phyloP scores from a whole-genome alignment of 2,329 filamentous ascomycete species.

The Fusarium solani-melongenae region DNA sequence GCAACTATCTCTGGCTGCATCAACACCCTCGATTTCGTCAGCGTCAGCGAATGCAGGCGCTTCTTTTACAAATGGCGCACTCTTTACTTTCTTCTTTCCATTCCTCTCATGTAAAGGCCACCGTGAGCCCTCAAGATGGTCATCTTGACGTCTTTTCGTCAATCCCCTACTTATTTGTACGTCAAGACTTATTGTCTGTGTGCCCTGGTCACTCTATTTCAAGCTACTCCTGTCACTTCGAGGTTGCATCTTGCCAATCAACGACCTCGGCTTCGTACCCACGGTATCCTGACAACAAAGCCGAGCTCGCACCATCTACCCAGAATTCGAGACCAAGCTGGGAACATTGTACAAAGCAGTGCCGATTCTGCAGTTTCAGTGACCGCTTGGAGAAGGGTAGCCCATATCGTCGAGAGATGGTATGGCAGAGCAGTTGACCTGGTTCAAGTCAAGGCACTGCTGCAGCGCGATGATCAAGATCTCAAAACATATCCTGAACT shows the following conservation, averaged over 20 bases:
- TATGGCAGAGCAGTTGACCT: constrained; percentile 29
- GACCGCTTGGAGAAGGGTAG: not conserved
- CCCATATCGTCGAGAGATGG: constrained; percentile 20
- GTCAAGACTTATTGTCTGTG: constrained; percentile 38
- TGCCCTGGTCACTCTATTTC: constrained; percentile 33
- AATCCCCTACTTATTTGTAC: constrained; percentile 40
- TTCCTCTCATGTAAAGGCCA: not conserved
- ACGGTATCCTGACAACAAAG: not conserved
- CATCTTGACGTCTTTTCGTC: constrained; percentile 32
- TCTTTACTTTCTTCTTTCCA: not conserved
- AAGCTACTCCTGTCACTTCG: constrained; percentile 36
- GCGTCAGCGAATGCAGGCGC: not conserved
- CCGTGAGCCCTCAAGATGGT: constrained; percentile 23
- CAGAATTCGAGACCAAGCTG: accelerated
- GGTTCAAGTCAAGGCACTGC: constrained; percentile 12
- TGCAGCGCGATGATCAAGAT: constrained; percentile 25
- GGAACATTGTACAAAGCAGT: accelerated
- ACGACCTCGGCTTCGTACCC: not conserved
- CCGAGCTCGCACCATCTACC: not conserved
- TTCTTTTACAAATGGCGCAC: not conserved
- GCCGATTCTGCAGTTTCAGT: accelerated
- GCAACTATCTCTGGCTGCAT: not conserved
- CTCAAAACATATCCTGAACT: constrained; percentile 32
- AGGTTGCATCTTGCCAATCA: constrained; percentile 1
- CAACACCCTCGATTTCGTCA: not conserved